phyloP scores from a whole-genome alignment of 257 asterid species.

The Solanum piurae region DNA sequence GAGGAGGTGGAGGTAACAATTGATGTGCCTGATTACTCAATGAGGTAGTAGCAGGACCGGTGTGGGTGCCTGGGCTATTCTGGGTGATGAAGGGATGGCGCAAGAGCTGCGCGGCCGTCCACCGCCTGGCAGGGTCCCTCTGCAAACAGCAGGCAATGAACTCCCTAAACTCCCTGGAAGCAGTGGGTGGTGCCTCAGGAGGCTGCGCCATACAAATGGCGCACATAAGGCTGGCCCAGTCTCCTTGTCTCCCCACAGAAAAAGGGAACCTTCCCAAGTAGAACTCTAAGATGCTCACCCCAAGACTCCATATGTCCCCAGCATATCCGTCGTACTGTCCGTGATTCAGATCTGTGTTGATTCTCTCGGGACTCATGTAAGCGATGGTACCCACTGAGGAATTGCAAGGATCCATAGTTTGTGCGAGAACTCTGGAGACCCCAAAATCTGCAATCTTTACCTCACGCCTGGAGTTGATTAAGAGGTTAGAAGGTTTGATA shows the following conservation, averaged over 20 bases:
- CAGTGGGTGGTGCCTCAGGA: constrained; percentile 64
- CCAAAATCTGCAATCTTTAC: constrained; percentile 87
- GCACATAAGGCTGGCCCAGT: constrained; percentile 85
- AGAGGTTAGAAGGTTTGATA: constrained; percentile 72
- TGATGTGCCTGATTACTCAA: constrained; percentile 10
- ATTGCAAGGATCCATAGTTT: constrained; percentile 88
- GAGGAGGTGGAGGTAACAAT: constrained; percentile 14
- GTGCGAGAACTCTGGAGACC: constrained; percentile 59
- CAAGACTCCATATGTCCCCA: constrained; percentile 90
- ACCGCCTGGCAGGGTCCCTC: constrained; percentile 31
- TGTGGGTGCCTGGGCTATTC: constrained; percentile 1
- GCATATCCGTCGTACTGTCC: constrained; percentile 83
- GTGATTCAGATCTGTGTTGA: constrained; percentile 79
- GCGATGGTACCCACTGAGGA: constrained; percentile 91
- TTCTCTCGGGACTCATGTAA: constrained; percentile 86
- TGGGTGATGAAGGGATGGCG: constrained; percentile 29
- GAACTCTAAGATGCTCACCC: constrained; percentile 81
- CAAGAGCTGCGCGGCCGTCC: constrained; percentile 25
- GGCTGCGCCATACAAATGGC: constrained; percentile 92
- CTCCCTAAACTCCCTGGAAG: constrained; percentile 51
- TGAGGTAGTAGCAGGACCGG: neutral
- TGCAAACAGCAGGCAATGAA: constrained; percentile 35
- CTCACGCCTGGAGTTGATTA: constrained; percentile 42
- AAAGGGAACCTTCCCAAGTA: constrained; percentile 73
- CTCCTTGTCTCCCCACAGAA: constrained; percentile 68